These are phyloP conservation scores for Cymbopogon flexuosus DNA, from an alignment of 202 grass and related monocot genomes.

Conservation along the genomic window DNA sequence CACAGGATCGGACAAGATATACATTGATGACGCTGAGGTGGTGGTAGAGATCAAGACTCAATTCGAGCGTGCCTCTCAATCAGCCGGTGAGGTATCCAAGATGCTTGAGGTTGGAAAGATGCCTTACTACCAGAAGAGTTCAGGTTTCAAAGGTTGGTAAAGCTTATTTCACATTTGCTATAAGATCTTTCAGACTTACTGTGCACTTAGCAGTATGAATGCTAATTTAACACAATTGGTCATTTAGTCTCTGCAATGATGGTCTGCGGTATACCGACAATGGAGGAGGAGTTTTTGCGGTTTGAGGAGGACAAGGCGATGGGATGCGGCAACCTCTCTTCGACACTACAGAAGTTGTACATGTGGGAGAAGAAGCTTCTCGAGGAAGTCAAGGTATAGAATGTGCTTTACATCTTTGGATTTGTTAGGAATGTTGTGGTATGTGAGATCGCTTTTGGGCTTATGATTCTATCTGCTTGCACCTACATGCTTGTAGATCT, in stretches of 20 bases:
- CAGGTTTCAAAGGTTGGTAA: conserved; percentile 67
- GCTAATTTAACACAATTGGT: conserved; percentile 3
- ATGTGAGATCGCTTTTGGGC: conserved; percentile 7
- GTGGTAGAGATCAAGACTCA: conserved; percentile 69
- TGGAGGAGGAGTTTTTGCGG: conserved; percentile 54
- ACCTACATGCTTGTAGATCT: conserved; percentile 1
- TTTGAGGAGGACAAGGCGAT: conserved; percentile 83
- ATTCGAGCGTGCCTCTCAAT: conserved; percentile 68
- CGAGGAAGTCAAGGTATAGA: conserved; percentile 85
- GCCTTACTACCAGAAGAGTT: conserved; percentile 80
- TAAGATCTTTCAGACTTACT: conserved; percentile 13
- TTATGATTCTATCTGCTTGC: conserved; percentile 3
- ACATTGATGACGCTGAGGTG: conserved; percentile 61
- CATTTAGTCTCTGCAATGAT: conserved; percentile 64
- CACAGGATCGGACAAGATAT: conserved; percentile 43
- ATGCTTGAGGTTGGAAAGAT: conserved; percentile 95
- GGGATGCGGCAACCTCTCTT: conserved; percentile 73
- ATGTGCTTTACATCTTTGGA: conserved; percentile 28
- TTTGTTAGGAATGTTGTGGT: conserved; percentile 15
- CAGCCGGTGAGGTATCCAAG: conserved; percentile 62
- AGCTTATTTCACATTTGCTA: background rate
- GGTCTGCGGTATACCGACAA: conserved; percentile 67
- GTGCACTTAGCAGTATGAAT: conserved; percentile 12
- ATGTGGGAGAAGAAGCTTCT: conserved; percentile 97
- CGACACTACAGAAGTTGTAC: conserved; percentile 88